Base-by-base conservation (phyloP, 2,329 filamentous ascomycete genomes). In the Claviceps monticola region DNA sequence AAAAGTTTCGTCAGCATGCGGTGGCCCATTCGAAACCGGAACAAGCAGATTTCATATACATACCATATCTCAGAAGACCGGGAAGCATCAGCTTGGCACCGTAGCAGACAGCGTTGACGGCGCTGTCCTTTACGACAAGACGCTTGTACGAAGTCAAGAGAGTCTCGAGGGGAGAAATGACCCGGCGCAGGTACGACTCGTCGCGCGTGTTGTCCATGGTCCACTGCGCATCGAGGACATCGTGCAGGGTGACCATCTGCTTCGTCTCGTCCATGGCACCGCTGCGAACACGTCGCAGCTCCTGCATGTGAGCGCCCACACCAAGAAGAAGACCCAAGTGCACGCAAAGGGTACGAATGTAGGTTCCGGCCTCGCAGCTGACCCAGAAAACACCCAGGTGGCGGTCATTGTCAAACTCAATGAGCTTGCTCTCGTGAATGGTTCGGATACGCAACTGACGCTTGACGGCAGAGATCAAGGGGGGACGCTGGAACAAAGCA, bases 321-420 rank as follows among this genome's bases (percentile, higher is more conserved):
- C 91, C 79, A 46, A 82, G 72, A 44, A 82, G 68, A 53, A 82
- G 72, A 69, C 88, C 88, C 59, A 98, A 71, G 73, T 97, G 93
- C 44, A 97, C 91, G 71, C 93, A 97, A 47, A 98, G 83, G 39
- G 93, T 98, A 76, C 93, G 87, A 68, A 98, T 97, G 71, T 98
- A 98, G 57, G 93, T 98, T 68, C 93, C 93, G 50, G 68, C 93
- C 73, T 98, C 93, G 71, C 93, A 98, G 72, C 88, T 95, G 61
- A 97, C 93, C 91, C 93, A 97, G 80, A 98, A 98, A 52, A 97
- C 91, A 70, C 87, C 93, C 39, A 98, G 80, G 69, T 97, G 90
- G 62, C 93, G 84, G 64, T 97, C 91, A 66, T 98, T 97, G 75
- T 98, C 93, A 67, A 97, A 98, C 75, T 98, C 93, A 66, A 88